Percentiles rank a stretch among this genome's conserved stretches.
Evolutionary conservation across 2,329 filamentous ascomycete genomes (phyloP).

Genomic region (Cladorrhinum sp.): DNA sequence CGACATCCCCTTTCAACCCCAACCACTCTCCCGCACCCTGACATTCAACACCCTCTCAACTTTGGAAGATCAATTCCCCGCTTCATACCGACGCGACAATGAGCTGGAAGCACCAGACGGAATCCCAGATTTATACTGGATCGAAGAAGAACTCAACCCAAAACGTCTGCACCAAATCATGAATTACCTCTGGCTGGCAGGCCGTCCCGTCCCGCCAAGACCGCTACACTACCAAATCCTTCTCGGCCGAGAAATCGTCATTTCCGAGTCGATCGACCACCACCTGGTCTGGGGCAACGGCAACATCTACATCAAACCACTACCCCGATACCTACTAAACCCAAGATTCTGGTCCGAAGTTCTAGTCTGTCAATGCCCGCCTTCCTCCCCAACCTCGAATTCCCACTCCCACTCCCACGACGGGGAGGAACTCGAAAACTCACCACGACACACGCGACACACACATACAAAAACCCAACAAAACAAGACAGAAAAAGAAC

Average conservation of each 20-base stretch:
- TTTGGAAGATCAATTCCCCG: not conserved
- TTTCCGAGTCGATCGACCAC: not conserved
- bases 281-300: not conserved
- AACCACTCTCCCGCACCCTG: not conserved
- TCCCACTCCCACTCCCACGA: too few relatives aligned
- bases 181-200: not conserved
- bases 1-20: too few relatives aligned
- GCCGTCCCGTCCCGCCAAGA: not conserved
- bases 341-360: not conserved
- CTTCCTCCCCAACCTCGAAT: not conserved
- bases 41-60: not conserved
- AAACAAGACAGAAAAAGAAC: too few relatives aligned
- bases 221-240: not conserved
- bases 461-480: too few relatives aligned
- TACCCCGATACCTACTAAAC: not conserved
- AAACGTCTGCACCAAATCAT: not conserved
- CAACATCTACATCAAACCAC: not conserved
- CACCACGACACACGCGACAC: too few relatives aligned
- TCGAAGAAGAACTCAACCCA: not conserved
- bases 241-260: not conserved
- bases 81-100: not conserved
- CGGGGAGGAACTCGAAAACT: too few relatives aligned
- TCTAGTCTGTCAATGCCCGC: not conserved
- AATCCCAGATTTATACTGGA: not conserved
- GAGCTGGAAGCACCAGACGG: not conserved